These are phyloP conservation scores for Penicillium sp. DNA, from an alignment of 2,329 filamentous ascomycete species.

Conservation along the genomic window DNA sequence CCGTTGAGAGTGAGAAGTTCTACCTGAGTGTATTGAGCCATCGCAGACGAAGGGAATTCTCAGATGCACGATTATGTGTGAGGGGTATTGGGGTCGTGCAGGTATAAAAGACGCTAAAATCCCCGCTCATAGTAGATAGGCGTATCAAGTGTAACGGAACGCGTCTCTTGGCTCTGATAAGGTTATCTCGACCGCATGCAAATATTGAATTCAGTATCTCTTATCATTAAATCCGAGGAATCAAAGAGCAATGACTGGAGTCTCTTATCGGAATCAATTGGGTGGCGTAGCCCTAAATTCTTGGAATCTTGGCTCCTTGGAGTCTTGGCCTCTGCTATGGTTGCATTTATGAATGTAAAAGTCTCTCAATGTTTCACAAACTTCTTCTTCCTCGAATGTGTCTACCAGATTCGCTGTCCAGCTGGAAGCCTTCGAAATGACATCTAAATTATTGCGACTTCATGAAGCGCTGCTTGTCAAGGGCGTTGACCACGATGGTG, in stretches of 20 bases:
- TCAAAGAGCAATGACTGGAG: not conserved
- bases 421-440: not conserved
- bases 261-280: not conserved
- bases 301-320: not conserved
- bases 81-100: not conserved
- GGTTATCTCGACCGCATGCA: not conserved
- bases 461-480: constrained; percentile 19
- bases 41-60: not conserved
- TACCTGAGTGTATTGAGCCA: constrained; percentile 37
- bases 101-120: not conserved
- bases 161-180: not conserved
- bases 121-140: not conserved
- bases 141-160: not conserved
- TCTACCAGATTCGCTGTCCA: no score
- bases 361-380: not conserved
- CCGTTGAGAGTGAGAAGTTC: constrained; percentile 49
- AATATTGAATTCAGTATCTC: not conserved
- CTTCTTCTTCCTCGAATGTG: not conserved
- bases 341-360: not conserved
- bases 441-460: constrained; percentile 4
- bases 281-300: not conserved
- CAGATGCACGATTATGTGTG: not conserved
- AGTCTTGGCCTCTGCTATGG: not conserved
- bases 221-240: not conserved
- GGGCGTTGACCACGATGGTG: constrained; percentile 17